Base-by-base conservation (phyloP, 306 rosid species). In the Mimosa bimucronata region DNA sequence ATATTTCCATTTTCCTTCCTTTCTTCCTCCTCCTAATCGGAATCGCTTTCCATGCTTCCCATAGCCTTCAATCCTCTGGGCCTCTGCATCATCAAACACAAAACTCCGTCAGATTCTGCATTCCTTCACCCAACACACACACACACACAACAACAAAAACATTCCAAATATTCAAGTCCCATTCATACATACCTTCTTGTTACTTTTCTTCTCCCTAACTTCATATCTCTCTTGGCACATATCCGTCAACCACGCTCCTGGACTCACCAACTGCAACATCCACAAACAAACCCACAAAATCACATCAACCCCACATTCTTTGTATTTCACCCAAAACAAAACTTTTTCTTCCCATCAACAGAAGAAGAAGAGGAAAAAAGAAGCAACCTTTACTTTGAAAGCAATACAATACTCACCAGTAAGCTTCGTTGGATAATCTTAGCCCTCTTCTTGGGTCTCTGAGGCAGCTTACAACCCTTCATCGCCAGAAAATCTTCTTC, bases 141-240 rank as follows among this genome's bases (percentile, higher is more conserved):
- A n/a, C n/a, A 0, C 14, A 34, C n/a, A 0, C 34, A 7, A 57
- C 37, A 25, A 2, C 23, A 31, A 37, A 13, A 73, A 9, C 9
- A 30, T 34, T 44, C 26, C 68, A 74, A 45, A 2, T 38, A 37
- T 6, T 0, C 7, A 34, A 7, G 57, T 26, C 5, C 18, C 52
- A 81, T 58, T 62, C 85, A 81, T 57, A n/a, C 64, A 14, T 85
- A 90, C 94, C 92, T 92, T 92, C 88, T 92, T 92, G 77, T 77
- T 81, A 80, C 88, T 90, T 87, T 88, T 92, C 94, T 90, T 92
- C 89, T 92, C 97, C 85, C 92, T 90, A 57, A 92, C 97, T 84
- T 92, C 94, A 52, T 92, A 92, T 92, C 97, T 92, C 79, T 90
- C 97, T 84, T 90, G 94, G 87, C 92, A 89, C 97, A 92, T 92